Evolutionary conservation across 805 yeast species (phyloP).

Genomic region (Yueomyces sp.): DNA sequence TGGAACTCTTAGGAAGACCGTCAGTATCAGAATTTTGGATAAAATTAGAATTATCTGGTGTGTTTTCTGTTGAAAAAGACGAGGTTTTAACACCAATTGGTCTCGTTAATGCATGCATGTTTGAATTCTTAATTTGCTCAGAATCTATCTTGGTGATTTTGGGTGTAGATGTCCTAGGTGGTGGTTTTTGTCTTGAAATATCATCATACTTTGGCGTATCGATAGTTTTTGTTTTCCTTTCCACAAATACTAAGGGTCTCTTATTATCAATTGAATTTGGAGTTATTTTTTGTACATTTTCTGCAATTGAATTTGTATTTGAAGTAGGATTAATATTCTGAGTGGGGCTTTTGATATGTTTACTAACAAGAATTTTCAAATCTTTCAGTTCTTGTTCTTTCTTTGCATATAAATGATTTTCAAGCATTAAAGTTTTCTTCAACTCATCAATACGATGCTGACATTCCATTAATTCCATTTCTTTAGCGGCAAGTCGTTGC

Average conservation of each 20-base stretch:
- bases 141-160: too few species aligned
- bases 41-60: neutral
- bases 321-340: neutral
- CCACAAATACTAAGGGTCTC: too few species aligned
- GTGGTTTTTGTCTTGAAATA: neutral
- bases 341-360: constrained; percentile 4
- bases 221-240: too few species aligned
- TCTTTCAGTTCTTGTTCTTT: constrained; percentile 22
- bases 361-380: constrained; percentile 24
- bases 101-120: neutral
- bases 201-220: neutral
- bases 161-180: neutral
- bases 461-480: constrained; percentile 51
- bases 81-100: too few species aligned
- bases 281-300: neutral
- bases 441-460: constrained; percentile 41
- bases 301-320: too few species aligned
- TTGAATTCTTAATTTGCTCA: neutral
- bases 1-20: neutral
- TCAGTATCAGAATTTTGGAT: neutral
- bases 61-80: neutral
- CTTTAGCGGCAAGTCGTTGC: constrained; percentile 52
- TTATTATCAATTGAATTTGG: neutral
- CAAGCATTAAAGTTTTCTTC: constrained; percentile 32
- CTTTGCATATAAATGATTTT: constrained; percentile 36